A percentile compares a stretch with the other conserved stretches of the same genome.
These are phyloP conservation scores for Eucalyptus marginata DNA, from an alignment of 345 rosid species.

Conservation along the genomic window DNA sequence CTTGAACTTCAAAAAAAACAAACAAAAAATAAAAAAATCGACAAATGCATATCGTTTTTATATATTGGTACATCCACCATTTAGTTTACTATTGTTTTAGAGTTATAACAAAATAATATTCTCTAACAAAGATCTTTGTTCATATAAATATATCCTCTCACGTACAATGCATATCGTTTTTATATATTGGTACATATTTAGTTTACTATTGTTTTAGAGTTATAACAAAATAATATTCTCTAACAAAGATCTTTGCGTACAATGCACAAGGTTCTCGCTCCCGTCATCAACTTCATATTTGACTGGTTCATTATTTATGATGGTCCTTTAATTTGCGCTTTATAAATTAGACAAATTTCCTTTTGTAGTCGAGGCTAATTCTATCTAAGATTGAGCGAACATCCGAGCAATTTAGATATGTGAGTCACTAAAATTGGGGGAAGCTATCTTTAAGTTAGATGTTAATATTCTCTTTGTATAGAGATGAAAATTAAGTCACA, in stretches of 20 bases:
- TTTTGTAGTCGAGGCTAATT: neutral
- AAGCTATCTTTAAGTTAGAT: neutral
- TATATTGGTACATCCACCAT: neutral
- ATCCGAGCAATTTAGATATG: neutral
- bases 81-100: neutral
- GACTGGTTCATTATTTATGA: neutral
- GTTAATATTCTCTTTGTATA: neutral
- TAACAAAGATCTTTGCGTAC: neutral
- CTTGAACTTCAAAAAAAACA: too few species aligned
- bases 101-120: neutral
- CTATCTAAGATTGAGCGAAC: neutral
- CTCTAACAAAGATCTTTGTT: neutral
- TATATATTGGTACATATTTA: neutral
- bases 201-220: neutral
- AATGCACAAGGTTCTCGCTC: rapidly evolving
- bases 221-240: neutral
- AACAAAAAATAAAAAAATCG: neutral
- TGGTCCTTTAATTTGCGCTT: neutral
- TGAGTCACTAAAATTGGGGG: neutral
- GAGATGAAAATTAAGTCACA: neutral
- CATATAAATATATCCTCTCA: too few species aligned
- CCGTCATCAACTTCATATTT: neutral
- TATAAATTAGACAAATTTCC: neutral
- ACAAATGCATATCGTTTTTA: neutral
- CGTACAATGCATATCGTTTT: neutral